Conservation (phyloP, 805 yeast species). For the Barnettozyma wickerhamii region DNA sequence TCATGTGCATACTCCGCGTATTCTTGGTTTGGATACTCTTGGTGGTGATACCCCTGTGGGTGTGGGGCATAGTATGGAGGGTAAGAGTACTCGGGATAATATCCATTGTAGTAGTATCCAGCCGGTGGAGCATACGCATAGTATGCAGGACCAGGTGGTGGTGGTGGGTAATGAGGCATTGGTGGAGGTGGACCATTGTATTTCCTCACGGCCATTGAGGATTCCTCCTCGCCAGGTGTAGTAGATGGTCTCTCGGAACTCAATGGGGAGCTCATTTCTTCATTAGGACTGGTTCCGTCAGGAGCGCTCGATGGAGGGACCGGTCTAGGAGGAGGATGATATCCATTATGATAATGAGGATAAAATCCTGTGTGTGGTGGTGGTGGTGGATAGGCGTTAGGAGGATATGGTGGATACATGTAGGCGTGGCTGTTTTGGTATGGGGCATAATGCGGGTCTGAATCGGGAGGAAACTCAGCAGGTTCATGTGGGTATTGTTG, state of each 20-base stretch:
- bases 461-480: not conserved
- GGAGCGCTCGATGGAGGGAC: too few species aligned
- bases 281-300: too few species aligned
- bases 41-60: too few species aligned
- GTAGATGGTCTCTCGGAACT: too few species aligned
- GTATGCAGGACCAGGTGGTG: too few species aligned
- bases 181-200: not conserved
- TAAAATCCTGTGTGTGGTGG: not conserved
- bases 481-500: not conserved
- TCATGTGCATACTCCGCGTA: not conserved
- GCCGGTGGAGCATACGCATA: too few species aligned
- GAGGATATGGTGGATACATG: not conserved
- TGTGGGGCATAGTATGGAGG: too few species aligned
- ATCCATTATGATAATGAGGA: not conserved
- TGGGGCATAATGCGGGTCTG: not conserved
- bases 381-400: not conserved
- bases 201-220: not conserved
- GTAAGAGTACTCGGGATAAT: not conserved
- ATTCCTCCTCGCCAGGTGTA: too few species aligned
- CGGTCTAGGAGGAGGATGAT: not conserved
- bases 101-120: not conserved
- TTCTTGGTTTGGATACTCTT: not conserved
- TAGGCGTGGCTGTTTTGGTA: not conserved
- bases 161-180: too few species aligned
- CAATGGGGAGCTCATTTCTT: too few species aligned